Conservation (phyloP, 2,329 filamentous ascomycete species). For the Alternaria rosae region DNA sequence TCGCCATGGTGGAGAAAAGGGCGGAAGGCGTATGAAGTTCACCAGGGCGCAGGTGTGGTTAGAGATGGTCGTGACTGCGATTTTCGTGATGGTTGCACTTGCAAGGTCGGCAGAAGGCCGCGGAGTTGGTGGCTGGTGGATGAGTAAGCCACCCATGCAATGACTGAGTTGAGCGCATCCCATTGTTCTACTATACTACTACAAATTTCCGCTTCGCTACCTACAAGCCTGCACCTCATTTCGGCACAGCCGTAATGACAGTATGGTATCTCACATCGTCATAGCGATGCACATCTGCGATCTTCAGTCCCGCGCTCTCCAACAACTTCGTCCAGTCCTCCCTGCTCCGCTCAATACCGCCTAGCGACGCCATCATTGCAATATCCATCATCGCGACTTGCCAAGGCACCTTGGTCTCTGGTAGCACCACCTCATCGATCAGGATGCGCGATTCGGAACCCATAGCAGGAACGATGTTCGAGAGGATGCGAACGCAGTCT, state of each 20-base stretch:
- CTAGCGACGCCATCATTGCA: conserved; percentile 34
- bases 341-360: conserved; percentile 36
- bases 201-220: neutral
- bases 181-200: neutral
- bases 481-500: conserved; percentile 37
- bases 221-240: neutral
- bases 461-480: conserved; percentile 35
- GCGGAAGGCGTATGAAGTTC: neutral
- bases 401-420: conserved; percentile 39
- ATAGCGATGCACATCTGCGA: conserved; percentile 35
- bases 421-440: conserved; percentile 43
- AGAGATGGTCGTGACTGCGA: neutral
- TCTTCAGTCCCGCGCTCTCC: conserved; percentile 33
- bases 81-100: neutral
- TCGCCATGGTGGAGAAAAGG: neutral
- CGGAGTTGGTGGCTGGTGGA: neutral
- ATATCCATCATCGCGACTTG: conserved; percentile 40
- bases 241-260: conserved; percentile 28
- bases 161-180: neutral
- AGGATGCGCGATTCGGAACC: conserved; percentile 37
- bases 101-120: neutral
- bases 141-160: neutral
- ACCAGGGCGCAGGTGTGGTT: neutral
- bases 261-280: conserved; percentile 31
- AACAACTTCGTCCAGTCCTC: conserved; percentile 30